phyloP scores from a whole-genome alignment of 2,329 filamentous ascomycete species.

The Cladosporium cucumerinum region DNA sequence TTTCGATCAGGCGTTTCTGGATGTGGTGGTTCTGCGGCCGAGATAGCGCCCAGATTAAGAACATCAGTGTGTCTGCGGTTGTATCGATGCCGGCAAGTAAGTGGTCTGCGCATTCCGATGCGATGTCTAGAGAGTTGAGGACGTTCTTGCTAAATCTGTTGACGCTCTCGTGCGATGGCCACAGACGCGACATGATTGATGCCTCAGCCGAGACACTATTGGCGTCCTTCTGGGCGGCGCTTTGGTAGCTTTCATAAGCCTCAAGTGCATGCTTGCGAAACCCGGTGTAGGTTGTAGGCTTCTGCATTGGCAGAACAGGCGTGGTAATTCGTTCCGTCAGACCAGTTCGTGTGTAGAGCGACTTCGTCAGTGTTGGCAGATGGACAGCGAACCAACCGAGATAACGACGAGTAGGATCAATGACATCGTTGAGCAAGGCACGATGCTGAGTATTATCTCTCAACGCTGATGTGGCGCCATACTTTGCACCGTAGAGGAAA shows the following conservation, averaged over 20 bases:
- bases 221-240: slow-evolving; percentile 22
- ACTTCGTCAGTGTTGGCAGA: slow-evolving; percentile 44
- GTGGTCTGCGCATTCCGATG: slow-evolving; percentile 54
- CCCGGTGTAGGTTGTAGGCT: slow-evolving; percentile 51
- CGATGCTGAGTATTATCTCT: slow-evolving; percentile 39
- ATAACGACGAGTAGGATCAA: slow-evolving; percentile 45
- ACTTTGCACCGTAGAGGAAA: slow-evolving; percentile 48
- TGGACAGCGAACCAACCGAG: slow-evolving; percentile 52
- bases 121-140: slow-evolving; percentile 47
- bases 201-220: slow-evolving; percentile 19
- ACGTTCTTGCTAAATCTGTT: slow-evolving; percentile 11
- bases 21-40: slow-evolving; percentile 40
- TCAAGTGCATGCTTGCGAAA: slow-evolving; percentile 46
- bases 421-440: slow-evolving; percentile 47
- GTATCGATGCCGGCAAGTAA: slow-evolving; percentile 54
- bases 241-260: slow-evolving; percentile 33
- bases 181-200: slow-evolving; percentile 41
- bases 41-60: slow-evolving; percentile 50
- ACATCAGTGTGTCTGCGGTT: slow-evolving; percentile 52
- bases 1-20: slow-evolving; percentile 46
- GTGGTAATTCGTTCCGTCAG: slow-evolving; percentile 37
- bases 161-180: slow-evolving; percentile 24
- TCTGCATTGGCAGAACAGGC: slow-evolving; percentile 48
- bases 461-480: slow-evolving; percentile 46
- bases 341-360: slow-evolving; percentile 47